Evolutionary conservation across 257 asterid genomes (phyloP).

Genomic region (Marsdenia floribunda): DNA sequence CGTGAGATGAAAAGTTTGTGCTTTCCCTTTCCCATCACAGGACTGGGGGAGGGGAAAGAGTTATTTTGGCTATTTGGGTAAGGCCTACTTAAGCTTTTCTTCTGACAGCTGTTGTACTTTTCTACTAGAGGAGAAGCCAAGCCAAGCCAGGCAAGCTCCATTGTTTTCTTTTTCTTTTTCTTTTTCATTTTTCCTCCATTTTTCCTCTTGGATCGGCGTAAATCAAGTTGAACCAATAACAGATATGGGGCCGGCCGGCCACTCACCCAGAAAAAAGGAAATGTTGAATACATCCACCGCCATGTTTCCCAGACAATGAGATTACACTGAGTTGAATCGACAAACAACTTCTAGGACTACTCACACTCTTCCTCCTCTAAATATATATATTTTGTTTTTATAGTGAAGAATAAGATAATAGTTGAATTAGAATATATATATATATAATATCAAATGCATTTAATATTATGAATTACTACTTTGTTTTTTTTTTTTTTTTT

Average conservation of each 20-base stretch:
- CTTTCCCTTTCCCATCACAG: constrained; percentile 27
- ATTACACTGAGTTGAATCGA: not conserved
- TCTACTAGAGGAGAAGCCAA: not conserved
- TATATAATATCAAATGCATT: too few species aligned
- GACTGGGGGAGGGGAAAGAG: constrained; percentile 3
- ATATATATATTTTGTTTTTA: too few species aligned
- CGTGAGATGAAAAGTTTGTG: constrained; percentile 25
- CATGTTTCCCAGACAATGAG: not conserved
- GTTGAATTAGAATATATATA: too few species aligned
- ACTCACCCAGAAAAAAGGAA: not conserved
- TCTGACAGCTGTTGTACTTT: constrained; percentile 12
- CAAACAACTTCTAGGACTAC: too few species aligned
- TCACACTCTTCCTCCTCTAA: too few species aligned
- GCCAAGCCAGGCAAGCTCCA: not conserved
- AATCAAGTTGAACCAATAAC: not conserved
- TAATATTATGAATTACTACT: too few species aligned
- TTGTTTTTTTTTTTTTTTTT: too few species aligned
- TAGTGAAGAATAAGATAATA: too few species aligned
- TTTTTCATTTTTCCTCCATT: not conserved
- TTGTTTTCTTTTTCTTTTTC: not conserved
- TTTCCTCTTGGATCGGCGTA: not conserved
- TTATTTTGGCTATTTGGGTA: constrained; percentile 20
- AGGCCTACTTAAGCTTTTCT: constrained; percentile 9
- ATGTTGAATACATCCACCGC: not conserved
- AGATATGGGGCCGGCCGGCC: not conserved